Evolutionary conservation across 2,329 filamentous ascomycete genomes (phyloP), one percentile per base, ranked within the genome.

Genomic region (Diplodia scrobiculata): DNA sequence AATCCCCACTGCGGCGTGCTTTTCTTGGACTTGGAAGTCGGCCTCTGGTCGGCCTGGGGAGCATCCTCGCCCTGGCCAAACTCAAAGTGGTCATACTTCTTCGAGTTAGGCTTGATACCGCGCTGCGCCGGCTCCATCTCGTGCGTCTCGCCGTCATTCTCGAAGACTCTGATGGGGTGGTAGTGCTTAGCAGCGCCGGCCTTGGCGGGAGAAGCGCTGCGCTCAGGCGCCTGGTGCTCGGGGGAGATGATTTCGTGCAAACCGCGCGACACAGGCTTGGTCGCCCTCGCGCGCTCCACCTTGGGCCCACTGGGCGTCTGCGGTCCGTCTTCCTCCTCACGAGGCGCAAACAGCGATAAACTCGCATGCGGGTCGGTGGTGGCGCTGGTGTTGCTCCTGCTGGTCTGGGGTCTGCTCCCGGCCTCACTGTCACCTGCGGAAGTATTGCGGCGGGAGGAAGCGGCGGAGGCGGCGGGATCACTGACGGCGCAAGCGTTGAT

Each of bases 1-100:
- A 98, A 98, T 58, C 87, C 87, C 92, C 94, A 97, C 68, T 91
- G 89, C 69, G 87, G 87, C 67, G 84, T 81, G 74, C 91, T 88
- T 79, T 90, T 91, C 67, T 72, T 68, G 68, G 71, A 64, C 25
- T 67, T 65, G 47, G 67, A 71, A 67, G 32, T 68, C 45, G 68
- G 71, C 66, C 74, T 74, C 53, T 70, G 71, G 38, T 55, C 68
- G 29, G 9, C 17, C 41, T 62, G 2, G 58, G 70, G 71, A 62
- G 79, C 71, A 62, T 79, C 78, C 52, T 79, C 84, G 60, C 87
- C 87, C 70, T 92, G 88, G 67, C 84, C 87, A 74, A 96, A 90
- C 67, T 92, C 89, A 74, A 96, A 96, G 78, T 98, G 94, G 67
- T 89, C 83, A 80, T 88, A 97, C 78, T 92, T 96, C 74, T 87